Base-by-base conservation (phyloP, 257 asterid species). In the Capsicum rhomboideum region DNA sequence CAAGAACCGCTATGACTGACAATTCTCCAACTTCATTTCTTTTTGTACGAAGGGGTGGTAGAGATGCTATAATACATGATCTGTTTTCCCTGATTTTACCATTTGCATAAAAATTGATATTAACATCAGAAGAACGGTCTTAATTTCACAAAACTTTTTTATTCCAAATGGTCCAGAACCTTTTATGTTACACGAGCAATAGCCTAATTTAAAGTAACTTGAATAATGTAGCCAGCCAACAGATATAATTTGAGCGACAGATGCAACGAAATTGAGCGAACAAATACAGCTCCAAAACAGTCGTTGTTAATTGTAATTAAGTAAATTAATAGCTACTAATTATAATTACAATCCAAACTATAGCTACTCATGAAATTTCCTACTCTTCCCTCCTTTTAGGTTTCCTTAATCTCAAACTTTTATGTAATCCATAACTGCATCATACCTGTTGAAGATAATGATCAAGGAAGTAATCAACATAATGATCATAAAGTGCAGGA, bases 401-500 rank as follows among this genome's bases (percentile, higher is more conserved):
- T 82, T 21, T 79, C 83, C 82, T 63, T 21, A 6, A 37, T 40
- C 64, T 83, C 84, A 84, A 75, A 83, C 82, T 75, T 85, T 63
- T 82, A 37, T 8, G 18, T 64, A 10, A 79, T 40, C 79, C n/a
- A 49, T 64, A 29, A 20, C 20, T 28, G 58, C 50, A 61, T 26
- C 72, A 29, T 85, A 69, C 69, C 44, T 34, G 40, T 34, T 34
- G 40, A 34, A 34, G 40, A 34, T 34, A 34, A 34, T 34, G 40
- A 34, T 2, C 40, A n/a, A n/a, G n/a, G n/a, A 34, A 34, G 40
- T 34, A 34, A 34, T 34, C 40, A 34, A 34, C 4, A 2, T 34
- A 34, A 34, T 34, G 40, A 34, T 34, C 40, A 34, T 34, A 34
- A 4, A 34, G 4, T 34, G 37, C 37, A 34, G 37, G 37, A 34